Evolutionary conservation across 306 rosid species (phyloP), one percentile per base, ranked within the genome.

Genomic region (Inga leiocalycina): DNA sequence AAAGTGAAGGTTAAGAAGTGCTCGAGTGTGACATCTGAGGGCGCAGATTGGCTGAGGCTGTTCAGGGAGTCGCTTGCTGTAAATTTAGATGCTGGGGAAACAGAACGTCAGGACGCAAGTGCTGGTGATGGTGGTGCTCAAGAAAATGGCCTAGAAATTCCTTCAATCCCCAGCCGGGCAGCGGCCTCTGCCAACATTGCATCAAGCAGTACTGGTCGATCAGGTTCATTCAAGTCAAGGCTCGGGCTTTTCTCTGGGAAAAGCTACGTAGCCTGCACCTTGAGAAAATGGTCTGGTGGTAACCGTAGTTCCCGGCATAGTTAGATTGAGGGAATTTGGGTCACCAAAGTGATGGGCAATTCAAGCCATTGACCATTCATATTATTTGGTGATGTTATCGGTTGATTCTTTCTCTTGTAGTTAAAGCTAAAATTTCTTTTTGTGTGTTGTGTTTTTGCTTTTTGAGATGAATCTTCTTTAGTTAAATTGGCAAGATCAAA

Each of bases 1-100:
- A 97, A 97, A 82, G 93, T 97, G 76, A 97, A 97, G 91, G 91
- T 97, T 43, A 94, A 92, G 91, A 97, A 97, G 84, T 97, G 99
- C 73, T 92, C 94, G 32, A 88, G 88, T 71, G 99, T 97, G 20
- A 94, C 99, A 1, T 65, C 87, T 0, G 91, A 94, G 39, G 97
- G 98, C 51, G 98, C 94, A 0, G 97, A 92, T 80, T 90, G 89
- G 85, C 89, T 97, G 91, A 92, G 93, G 82, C 78, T 73, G 6
- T 84, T 82, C 57, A 87, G 99, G 83, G 97, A 79, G 41, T 83
- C 91, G 10, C 71, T 97, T 85, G 91, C 93, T 4, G 98, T 97
- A 86, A 94, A 89, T 87, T 90, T 97, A 68, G 98, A 97, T 82
- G 85, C 89, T 0, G 92, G 91, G 7, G 97, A 92, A 71, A 56